phyloP scores from a whole-genome alignment of 345 rosid genomes.

The Alliaria petiolata region DNA sequence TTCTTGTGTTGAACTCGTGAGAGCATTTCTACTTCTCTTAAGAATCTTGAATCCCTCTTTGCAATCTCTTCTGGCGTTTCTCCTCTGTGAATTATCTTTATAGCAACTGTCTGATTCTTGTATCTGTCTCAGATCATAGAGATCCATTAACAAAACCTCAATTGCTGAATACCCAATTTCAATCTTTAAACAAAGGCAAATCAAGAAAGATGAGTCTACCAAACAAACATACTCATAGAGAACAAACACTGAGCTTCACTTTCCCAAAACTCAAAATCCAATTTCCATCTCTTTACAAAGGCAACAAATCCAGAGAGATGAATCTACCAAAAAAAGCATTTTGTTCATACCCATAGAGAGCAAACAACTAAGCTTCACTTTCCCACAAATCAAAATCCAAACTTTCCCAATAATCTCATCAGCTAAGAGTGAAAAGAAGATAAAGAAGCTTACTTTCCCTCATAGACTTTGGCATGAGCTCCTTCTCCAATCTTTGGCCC shows the following conservation, averaged over 20 bases:
- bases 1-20: conserved; percentile 92
- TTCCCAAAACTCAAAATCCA: conserved; percentile 2
- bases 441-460: conserved; percentile 78
- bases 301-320: not conserved
- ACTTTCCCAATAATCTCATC: no score
- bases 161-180: not conserved
- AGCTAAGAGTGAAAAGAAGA: conserved; percentile 1
- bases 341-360: not conserved
- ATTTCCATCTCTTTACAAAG: not conserved
- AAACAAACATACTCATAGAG: not conserved
- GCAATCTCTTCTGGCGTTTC: conserved; percentile 79
- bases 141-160: conserved; percentile 5
- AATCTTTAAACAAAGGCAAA: not conserved
- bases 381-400: conserved; percentile 15
- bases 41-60: conserved; percentile 76
- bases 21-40: conserved; percentile 87
- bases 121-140: conserved; percentile 40
- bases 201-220: no score
- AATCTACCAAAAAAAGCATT: not conserved
- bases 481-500: conserved; percentile 99
- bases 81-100: conserved; percentile 79
- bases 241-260: not conserved
- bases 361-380: not conserved
- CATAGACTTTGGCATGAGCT: conserved; percentile 96
- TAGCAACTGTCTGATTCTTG: conserved; percentile 86